These are phyloP conservation scores for Prunus mira DNA, from an alignment of 306 rosid genomes.

Conservation along the genomic window DNA sequence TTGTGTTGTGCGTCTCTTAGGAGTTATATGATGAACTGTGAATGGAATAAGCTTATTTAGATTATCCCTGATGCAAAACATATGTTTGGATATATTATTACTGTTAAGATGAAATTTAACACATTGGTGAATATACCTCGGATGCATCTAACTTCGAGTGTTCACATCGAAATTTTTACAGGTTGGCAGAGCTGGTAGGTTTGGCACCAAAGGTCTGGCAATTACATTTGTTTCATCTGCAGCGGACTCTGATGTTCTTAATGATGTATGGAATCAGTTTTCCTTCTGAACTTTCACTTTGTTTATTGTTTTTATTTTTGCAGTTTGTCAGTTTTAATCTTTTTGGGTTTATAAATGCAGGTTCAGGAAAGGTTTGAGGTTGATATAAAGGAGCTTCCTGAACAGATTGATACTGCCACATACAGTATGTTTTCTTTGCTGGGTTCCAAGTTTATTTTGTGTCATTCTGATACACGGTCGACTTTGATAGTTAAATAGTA, in stretches of 20 bases:
- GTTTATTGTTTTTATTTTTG: neutral
- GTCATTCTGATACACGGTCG: neutral
- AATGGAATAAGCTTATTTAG: neutral
- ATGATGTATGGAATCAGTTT: conserved; percentile 54
- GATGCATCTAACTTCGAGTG: neutral
- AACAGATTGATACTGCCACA: conserved; percentile 94
- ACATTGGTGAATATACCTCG: neutral
- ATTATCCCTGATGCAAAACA: neutral
- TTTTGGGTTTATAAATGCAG: conserved; percentile 38
- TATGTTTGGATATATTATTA: neutral
- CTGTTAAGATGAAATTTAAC: neutral
- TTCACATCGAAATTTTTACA: conserved; percentile 14
- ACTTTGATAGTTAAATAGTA: neutral
- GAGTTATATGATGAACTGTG: neutral
- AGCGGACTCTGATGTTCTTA: conserved; percentile 86
- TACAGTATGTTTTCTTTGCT: conserved; percentile 61
- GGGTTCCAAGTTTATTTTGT: neutral
- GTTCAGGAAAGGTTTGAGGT: conserved; percentile 98
- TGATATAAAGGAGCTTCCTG: conserved; percentile 96
- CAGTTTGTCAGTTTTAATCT: neutral
- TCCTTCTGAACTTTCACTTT: neutral
- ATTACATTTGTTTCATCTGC: conserved; percentile 94
- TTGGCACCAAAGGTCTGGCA: conserved; percentile 98
- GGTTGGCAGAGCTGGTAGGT: conserved; percentile 99
- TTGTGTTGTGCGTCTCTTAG: neutral